phyloP scores from a whole-genome alignment of 1,284 basidiomycete genomes.

The Heterobasidion annosum region DNA sequence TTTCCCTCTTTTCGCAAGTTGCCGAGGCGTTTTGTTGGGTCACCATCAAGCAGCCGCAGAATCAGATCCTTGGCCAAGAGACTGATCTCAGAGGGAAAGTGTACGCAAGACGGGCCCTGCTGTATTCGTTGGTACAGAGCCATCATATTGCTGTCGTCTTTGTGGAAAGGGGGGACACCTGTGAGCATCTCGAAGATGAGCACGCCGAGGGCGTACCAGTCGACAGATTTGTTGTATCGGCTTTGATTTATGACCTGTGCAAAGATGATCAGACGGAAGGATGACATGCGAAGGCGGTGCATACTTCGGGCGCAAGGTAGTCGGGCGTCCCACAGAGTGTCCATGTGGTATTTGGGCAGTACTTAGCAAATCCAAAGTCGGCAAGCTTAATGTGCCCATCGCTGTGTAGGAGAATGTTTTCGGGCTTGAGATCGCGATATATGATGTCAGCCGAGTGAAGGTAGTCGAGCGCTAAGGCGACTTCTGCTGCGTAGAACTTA shows the following conservation, averaged over 20 bases:
- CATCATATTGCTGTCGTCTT: conserved; percentile 55
- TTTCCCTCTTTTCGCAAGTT: conserved; percentile 89
- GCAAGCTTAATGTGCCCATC: conserved; percentile 98
- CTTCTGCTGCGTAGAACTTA: conserved; percentile 98
- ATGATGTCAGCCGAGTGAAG: conserved; percentile 89
- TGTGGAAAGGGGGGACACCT: conserved; percentile 72
- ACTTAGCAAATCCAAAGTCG: conserved; percentile 97
- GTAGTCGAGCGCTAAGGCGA: conserved; percentile 91
- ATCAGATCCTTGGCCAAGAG: conserved; percentile 82
- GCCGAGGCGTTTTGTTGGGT: conserved; percentile 88
- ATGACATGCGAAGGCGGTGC: neutral
- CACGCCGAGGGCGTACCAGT: conserved; percentile 98
- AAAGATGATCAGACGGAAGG: conserved; percentile 2
- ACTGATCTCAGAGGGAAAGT: conserved; percentile 84
- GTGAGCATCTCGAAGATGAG: conserved; percentile 97
- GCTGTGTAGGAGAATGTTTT: conserved; percentile 89
- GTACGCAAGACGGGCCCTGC: conserved; percentile 66
- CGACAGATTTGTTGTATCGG: conserved; percentile 95
- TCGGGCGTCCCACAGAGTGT: conserved; percentile 97
- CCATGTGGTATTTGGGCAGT: conserved; percentile 88
- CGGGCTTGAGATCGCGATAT: conserved; percentile 96
- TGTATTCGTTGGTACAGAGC: conserved; percentile 76
- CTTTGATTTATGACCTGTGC: conserved; percentile 75
- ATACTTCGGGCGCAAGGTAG: conserved; percentile 87
- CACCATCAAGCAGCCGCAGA: conserved; percentile 82